Evolutionary conservation across 2,329 filamentous ascomycete genomes (phyloP).

Genomic region (Pseudopithomyces maydicus): DNA sequence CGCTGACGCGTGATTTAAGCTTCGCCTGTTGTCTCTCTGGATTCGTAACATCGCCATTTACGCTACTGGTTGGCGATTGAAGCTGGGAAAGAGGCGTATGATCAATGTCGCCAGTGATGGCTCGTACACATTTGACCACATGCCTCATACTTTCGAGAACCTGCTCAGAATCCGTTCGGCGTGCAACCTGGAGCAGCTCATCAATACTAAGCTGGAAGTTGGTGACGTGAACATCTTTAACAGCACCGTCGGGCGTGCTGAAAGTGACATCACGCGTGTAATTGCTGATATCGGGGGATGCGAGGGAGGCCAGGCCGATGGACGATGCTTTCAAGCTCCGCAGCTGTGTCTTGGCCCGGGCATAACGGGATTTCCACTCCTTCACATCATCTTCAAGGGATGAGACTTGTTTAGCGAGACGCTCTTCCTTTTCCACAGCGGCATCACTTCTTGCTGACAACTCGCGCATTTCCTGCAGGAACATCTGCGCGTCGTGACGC

Average conservation of each 20-base stretch:
- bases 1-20: constrained; percentile 82
- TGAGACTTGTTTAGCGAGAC: constrained; percentile 75
- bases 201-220: constrained; percentile 95
- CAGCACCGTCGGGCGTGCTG: constrained; percentile 72
- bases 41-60: constrained; percentile 36
- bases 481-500: constrained; percentile 78
- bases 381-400: constrained; percentile 81
- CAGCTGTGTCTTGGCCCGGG: constrained; percentile 84
- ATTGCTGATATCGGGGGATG: constrained; percentile 64
- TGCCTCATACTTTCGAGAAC: constrained; percentile 86
- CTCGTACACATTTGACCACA: constrained; percentile 80
- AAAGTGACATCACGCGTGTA: constrained; percentile 71
- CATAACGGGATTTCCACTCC: constrained; percentile 89
- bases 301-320: constrained; percentile 70
- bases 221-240: constrained; percentile 91
- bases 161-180: constrained; percentile 72
- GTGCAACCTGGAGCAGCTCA: constrained; percentile 79
- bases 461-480: constrained; percentile 85
- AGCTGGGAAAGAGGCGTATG: constrained; percentile 54
- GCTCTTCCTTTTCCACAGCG: constrained; percentile 80
- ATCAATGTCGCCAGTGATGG: constrained; percentile 80
- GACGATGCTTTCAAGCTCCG: constrained; percentile 81
- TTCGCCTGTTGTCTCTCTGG: constrained; percentile 64
- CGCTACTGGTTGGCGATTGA: constrained; percentile 42
- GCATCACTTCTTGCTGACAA: constrained; percentile 80